Evolutionary conservation across 495 filamentous ascomycete species (phyloP), one percentile per base, ranked within the genome.

Genomic region (Talaromyces wortmannii): DNA sequence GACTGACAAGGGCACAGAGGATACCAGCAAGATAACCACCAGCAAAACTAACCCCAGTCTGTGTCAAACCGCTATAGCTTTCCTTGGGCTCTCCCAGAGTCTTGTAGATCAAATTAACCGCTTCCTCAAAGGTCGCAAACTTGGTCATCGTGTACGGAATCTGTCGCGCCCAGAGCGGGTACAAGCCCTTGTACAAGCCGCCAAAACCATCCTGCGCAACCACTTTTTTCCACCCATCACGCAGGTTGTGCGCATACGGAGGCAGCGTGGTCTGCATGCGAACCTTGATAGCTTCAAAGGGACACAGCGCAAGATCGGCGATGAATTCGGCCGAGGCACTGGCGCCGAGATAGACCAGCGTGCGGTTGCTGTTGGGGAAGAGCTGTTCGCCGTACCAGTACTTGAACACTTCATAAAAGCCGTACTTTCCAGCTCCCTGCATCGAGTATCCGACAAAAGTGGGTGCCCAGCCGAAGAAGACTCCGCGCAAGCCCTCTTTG

Each of bases 131-230:
- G 0, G 84, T 86, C 10, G 85, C 85, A 64, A 89, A 89, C 69
- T 88, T 89, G 40, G 83, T 82, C 85, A 89, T 89, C 0, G 85
- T 89, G 62, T 89, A 88, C 2, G 84, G 84, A 50, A 88, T 87
- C 68, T 89, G 85, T 15, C 85, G 71, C 10, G 79, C 85, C 85
- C 85, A 89, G 16, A 89, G 73, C 48, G 85, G 85, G 60, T 82
- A 82, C 49, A 89, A 59, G 11, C 85, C 85, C 72, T 87, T 87
- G 59, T 88, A 88, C 29, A 89, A 63, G 7, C 84, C 83, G 8
- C 63, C 64, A 29, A 78, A 59, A 5, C 85, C 84, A 55, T 88
- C 85, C 63, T 84, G 70, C 5, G 71, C 66, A 0, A 82, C 74
- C 45, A 86, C 70, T 61, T 83, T 84, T 4, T 72, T 71, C 77